Conservation (phyloP, 345 rosid genomes). For the Reutealis trisperma region DNA sequence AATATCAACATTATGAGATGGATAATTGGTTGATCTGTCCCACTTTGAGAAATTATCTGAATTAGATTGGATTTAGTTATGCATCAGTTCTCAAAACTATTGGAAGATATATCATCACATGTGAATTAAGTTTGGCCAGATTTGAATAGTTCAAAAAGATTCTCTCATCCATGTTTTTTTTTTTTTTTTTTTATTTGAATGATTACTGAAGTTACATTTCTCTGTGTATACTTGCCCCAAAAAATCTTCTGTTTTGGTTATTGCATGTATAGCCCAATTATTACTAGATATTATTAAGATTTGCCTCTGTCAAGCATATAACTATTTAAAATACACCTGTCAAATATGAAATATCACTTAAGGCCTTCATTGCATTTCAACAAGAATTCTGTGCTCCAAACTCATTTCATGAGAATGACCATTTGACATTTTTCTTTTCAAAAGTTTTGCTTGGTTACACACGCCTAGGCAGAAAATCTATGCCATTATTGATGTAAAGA, state of each 20-base stretch:
- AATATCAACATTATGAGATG: slow-evolving; percentile 4
- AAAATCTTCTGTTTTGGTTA: background rate
- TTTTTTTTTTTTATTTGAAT: background rate
- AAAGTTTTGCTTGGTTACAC: background rate
- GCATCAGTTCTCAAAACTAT: background rate
- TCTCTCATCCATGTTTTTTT: background rate
- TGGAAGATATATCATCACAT: background rate
- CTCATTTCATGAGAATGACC: background rate
- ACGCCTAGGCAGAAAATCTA: background rate
- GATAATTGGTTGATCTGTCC: slow-evolving; percentile 3
- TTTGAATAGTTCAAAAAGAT: slow-evolving; percentile 1
- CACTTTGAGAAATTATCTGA: background rate
- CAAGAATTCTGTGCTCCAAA: background rate
- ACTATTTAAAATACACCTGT: background rate
- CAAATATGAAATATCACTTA: background rate
- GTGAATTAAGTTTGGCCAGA: background rate
- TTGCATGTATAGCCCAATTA: background rate
- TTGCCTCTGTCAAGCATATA: background rate
- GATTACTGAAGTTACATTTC: background rate
- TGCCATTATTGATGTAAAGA: background rate
- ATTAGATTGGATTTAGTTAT: background rate
- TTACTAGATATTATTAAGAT: background rate
- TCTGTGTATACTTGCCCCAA: background rate
- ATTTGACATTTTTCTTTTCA: background rate
- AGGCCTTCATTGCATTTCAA: background rate